Percentiles rank a stretch among this genome's conserved stretches.
phyloP scores from a whole-genome alignment of 306 rosid species.

The Acacia melanoxylon region DNA sequence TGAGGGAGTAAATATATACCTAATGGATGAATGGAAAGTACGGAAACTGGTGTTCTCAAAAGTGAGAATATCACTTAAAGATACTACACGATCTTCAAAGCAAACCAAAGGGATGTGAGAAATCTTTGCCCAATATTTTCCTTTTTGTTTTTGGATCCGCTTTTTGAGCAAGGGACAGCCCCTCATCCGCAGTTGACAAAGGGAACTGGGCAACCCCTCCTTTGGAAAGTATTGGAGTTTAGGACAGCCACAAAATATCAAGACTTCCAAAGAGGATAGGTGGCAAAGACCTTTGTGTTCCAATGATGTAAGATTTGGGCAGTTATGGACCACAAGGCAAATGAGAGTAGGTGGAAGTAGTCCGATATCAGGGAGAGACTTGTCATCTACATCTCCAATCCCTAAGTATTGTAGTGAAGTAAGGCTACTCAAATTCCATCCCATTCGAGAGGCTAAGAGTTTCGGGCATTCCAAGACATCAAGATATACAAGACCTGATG shows the following conservation, averaged over 20 bases:
- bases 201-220: conserved; percentile 6
- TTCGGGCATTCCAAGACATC: not conserved
- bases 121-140: not conserved
- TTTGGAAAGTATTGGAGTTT: not conserved
- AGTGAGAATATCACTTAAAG: not conserved
- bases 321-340: not conserved
- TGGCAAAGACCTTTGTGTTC: not conserved
- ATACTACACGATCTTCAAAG: not conserved
- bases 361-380: not conserved
- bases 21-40: not conserved
- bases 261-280: not conserved
- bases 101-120: not conserved
- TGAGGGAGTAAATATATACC: not conserved
- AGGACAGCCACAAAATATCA: not conserved
- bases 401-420: not conserved
- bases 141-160: not conserved
- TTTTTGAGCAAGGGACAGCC: not conserved
- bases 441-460: not conserved
- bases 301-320: not conserved
- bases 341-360: not conserved
- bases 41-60: no score
- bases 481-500: not conserved
- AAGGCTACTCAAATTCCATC: not conserved
- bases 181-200: not conserved
- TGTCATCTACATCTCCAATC: not conserved